Evolutionary conservation across 176 grass and related monocot genomes (phyloP), one percentile per base, ranked within the genome.

Genomic region (Zea luxurians): DNA sequence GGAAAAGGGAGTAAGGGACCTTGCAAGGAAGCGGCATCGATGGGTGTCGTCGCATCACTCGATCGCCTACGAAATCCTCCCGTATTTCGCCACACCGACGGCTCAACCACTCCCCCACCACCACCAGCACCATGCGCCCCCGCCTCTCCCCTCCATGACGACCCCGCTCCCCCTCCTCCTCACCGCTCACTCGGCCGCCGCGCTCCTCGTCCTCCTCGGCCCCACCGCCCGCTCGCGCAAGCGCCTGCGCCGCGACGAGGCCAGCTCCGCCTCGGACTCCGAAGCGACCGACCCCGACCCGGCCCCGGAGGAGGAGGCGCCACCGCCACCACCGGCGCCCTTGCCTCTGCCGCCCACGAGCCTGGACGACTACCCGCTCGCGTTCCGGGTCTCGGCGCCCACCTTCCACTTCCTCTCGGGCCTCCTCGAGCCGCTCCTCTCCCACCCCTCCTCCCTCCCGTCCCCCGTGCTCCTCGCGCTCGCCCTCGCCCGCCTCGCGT

Each of bases 391-490:
- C 64, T 86, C 83, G 0, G 83, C 86, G 7, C 11, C 86, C 80
- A 94, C 92, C 89, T 94, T 94, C 86, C 58, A 91, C 69, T 94
- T 83, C 83, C 86, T 94, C 83, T 66, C 86, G 10, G 89, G 92
- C 68, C 92, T 94, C 10, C 92, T 94, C 73, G 92, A 94, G 55
- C 92, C 89, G 73, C 87, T 93, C 8, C 90, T 93, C 72, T 87
- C 86, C 45, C 73, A 77, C 80, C 89, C 83, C 0, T 71, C 83
- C 0, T 71, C 46, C 63, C 89, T 89, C 61, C 71, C 80, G 12
- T 65, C 78, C 41, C 38, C 76, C 17, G 77, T 78, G 55, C 85
- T 90, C 63, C 86, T 91, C 63, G 92, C 89, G 42, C 84, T 91
- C 61, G 88, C 86, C 18, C 92, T 91, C 85, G 76, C 89, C 7